A percentile compares a stretch with the other conserved stretches of the same genome.
Conservation (phyloP, 2,329 filamentous ascomycete species). For the Zalaria sp. region DNA sequence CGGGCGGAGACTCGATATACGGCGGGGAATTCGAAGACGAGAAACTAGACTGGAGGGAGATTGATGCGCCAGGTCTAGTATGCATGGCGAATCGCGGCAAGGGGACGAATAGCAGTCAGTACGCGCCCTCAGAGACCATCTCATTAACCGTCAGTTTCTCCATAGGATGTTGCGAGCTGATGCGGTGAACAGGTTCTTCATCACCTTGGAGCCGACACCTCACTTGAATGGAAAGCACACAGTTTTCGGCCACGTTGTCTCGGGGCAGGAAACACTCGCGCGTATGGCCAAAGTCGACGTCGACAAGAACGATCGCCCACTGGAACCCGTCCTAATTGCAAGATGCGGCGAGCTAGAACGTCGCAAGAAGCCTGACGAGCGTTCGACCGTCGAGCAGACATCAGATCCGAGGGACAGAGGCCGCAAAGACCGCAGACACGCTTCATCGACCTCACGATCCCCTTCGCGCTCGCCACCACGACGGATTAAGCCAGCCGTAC, state of each 20-base stretch:
- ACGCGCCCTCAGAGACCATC: constrained; percentile 4
- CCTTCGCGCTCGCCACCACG: constrained; percentile 9
- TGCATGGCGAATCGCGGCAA: constrained; percentile 27
- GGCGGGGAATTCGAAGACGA: constrained; percentile 26
- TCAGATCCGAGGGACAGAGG: constrained; percentile 4
- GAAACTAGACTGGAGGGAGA: constrained; percentile 25
- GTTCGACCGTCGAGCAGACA: not conserved
- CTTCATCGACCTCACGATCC: constrained; percentile 4
- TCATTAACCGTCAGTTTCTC: too few species aligned
- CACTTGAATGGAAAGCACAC: constrained; percentile 29
- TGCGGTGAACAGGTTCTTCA: constrained; percentile 21
- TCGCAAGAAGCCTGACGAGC: constrained; percentile 10
- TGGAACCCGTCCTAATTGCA: constrained; percentile 20
- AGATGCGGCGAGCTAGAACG: constrained; percentile 25
- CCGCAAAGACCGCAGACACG: constrained; percentile 4
- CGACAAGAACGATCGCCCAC: constrained; percentile 22
- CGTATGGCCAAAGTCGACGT: constrained; percentile 22
- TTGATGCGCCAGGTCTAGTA: constrained; percentile 24
- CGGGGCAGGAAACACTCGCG: constrained; percentile 20
- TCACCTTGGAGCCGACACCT: constrained; percentile 23
- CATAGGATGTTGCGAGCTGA: too few species aligned
- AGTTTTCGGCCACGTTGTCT: constrained; percentile 24
- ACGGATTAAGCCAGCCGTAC: constrained; percentile 10
- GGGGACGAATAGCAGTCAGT: constrained; percentile 27
- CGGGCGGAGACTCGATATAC: constrained; percentile 26